phyloP scores from a whole-genome alignment of 495 filamentous ascomycete species.

The Cercophora newfieldiana region DNA sequence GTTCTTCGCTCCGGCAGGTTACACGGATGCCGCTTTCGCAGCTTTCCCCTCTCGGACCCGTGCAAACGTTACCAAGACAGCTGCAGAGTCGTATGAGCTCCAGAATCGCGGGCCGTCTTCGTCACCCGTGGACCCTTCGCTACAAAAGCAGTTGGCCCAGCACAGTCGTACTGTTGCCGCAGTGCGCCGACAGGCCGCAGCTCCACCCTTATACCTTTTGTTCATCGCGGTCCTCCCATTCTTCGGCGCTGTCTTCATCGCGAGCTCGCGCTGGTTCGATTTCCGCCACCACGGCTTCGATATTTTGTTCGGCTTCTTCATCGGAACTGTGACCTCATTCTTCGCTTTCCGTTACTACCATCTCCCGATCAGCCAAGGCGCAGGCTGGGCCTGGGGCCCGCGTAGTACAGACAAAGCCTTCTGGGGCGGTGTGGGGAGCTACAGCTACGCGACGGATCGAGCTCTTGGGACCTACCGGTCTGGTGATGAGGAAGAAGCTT shows the following conservation, averaged over 20 bases:
- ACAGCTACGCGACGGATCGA: slow-evolving; percentile 46
- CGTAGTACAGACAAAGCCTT: slow-evolving; percentile 55
- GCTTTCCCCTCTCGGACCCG: slow-evolving; percentile 53
- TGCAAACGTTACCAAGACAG: slow-evolving; percentile 19
- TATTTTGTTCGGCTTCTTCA: slow-evolving; percentile 72
- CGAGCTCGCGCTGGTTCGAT: slow-evolving; percentile 70
- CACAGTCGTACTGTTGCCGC: slow-evolving; percentile 48
- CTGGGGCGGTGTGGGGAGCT: slow-evolving; percentile 62
- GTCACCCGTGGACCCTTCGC: slow-evolving; percentile 28
- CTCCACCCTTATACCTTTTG: slow-evolving; percentile 68
- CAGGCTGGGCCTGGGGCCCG: slow-evolving; percentile 59
- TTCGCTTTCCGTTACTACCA: slow-evolving; percentile 61
- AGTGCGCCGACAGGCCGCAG: slow-evolving; percentile 63
- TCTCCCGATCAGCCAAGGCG: slow-evolving; percentile 62
- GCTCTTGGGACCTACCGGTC: slow-evolving; percentile 34
- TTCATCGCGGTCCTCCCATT: slow-evolving; percentile 65
- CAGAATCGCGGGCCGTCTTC: slow-evolving; percentile 21
- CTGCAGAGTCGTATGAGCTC: slow-evolving; percentile 33
- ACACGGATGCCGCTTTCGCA: slow-evolving; percentile 37
- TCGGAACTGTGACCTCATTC: slow-evolving; percentile 54
- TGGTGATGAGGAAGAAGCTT: slow-evolving; percentile 40
- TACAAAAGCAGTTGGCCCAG: slow-evolving; percentile 40
- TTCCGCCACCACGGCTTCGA: slow-evolving; percentile 89
- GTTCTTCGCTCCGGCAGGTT: slow-evolving; percentile 52
- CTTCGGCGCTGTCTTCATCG: slow-evolving; percentile 55